These are phyloP conservation scores for Cryptococcus amylolentus DNA, from an alignment of 1,284 basidiomycete genomes.

Conservation along the genomic window DNA sequence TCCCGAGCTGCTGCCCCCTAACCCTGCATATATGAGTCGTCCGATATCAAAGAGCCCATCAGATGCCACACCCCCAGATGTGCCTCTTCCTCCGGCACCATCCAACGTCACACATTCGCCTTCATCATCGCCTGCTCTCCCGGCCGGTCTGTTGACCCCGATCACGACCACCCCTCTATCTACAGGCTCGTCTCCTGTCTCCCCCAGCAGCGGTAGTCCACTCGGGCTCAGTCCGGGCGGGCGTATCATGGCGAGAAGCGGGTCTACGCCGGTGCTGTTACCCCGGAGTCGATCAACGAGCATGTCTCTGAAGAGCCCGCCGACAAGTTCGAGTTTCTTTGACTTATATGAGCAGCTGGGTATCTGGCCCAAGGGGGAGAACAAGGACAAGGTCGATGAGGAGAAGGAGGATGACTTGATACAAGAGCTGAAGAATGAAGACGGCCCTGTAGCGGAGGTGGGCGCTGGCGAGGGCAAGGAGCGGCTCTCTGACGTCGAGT, in stretches of 20 bases:
- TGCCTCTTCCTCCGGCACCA: constrained; percentile 17
- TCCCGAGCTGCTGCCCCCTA: constrained; percentile 31
- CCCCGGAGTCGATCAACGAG: constrained; percentile 35
- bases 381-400: constrained; percentile 1
- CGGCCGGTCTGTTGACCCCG: no score
- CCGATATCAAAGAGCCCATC: constrained; percentile 5
- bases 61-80: constrained; percentile 17
- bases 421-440: neutral
- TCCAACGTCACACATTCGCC: no score
- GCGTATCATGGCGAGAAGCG: constrained; percentile 9
- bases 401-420: neutral
- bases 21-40: constrained; percentile 28
- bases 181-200: constrained; percentile 11
- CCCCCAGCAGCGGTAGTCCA: constrained; percentile 7
- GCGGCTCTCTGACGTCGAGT: neutral
- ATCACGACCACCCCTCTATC: constrained; percentile 1
- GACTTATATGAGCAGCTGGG: constrained; percentile 46
- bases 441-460: neutral
- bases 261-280: constrained; percentile 25
- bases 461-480: no score
- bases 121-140: no score
- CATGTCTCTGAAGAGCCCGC: constrained; percentile 33
- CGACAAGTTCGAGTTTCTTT: constrained; percentile 41
- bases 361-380: constrained; percentile 35
- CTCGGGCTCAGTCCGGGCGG: no score